Percentiles rank a stretch among this genome's conserved stretches.
These are phyloP conservation scores for Chlorella vulgaris DNA, from an alignment of 139 green algal species.

Conservation along the genomic window DNA sequence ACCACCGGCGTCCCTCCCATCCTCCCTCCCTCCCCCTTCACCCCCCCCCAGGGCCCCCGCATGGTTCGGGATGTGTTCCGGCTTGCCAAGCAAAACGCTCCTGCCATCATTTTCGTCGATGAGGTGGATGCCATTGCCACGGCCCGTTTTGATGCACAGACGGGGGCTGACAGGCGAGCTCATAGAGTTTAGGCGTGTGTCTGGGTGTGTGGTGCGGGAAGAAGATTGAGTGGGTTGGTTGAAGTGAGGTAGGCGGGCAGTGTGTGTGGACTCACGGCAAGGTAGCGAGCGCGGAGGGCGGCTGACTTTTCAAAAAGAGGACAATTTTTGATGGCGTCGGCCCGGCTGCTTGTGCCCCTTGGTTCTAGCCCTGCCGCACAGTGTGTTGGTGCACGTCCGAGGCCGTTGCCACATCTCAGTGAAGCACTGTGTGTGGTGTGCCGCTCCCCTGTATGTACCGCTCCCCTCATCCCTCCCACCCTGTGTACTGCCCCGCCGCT, in stretches of 20 bases:
- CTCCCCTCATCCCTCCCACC: no score
- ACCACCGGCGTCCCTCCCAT: not conserved
- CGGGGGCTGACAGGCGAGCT: constrained; percentile 73
- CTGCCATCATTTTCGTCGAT: constrained; percentile 99
- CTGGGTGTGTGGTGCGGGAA: not conserved
- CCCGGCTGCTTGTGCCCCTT: no score
- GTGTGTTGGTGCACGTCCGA: no score
- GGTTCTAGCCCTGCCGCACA: no score
- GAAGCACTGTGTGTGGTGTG: no score
- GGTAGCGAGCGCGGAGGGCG: no score
- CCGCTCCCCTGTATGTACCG: not conserved
- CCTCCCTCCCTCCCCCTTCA: not conserved
- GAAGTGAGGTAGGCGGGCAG: no score
- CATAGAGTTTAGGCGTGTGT: not conserved
- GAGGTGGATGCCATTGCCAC: constrained; percentile 98
- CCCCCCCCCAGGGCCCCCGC: constrained; percentile 79
- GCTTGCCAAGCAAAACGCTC: constrained; percentile 97
- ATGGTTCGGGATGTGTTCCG: constrained; percentile 99
- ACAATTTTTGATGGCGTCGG: no score
- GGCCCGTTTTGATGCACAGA: constrained; percentile 97
- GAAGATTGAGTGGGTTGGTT: not conserved
- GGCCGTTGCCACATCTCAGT: no score
- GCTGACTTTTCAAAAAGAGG: no score
- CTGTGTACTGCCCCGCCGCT: no score
- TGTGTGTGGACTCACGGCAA: no score